Evolutionary conservation across 75 land plant species (phyloP).

Genomic region (Sequoiadendron giganteum): DNA sequence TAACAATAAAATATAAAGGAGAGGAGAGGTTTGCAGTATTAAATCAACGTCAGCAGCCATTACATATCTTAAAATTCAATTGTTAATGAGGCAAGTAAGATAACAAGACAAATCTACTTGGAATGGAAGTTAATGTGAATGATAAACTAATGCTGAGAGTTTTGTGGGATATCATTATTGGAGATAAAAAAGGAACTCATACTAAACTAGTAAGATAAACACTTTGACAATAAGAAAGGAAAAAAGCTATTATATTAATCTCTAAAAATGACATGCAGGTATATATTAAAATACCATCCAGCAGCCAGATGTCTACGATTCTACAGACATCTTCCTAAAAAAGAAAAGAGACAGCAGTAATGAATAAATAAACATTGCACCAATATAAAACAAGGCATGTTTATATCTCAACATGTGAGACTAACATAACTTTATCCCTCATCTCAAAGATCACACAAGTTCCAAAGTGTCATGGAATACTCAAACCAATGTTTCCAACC

Average conservation of each 20-base stretch:
- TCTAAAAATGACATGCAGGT: too few relatives aligned
- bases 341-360: background rate
- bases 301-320: background rate
- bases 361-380: background rate
- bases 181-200: background rate
- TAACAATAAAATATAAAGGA: background rate
- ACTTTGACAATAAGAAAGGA: background rate
- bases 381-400: background rate
- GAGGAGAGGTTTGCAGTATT: background rate
- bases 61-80: background rate
- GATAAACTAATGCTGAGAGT: background rate
- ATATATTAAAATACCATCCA: background rate
- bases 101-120: background rate
- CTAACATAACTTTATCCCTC: background rate
- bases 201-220: background rate
- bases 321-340: background rate
- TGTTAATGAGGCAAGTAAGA: background rate
- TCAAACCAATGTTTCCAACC: background rate
- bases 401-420: background rate
- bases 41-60: background rate
- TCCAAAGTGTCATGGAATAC: background rate
- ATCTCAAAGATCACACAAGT: background rate
- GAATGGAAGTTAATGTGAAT: background rate
- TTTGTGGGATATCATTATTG: background rate
- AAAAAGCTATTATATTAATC: background rate